These are phyloP conservation scores for Mrakia frigida DNA, from an alignment of 768 basidiomycete species.

Conservation along the genomic window DNA sequence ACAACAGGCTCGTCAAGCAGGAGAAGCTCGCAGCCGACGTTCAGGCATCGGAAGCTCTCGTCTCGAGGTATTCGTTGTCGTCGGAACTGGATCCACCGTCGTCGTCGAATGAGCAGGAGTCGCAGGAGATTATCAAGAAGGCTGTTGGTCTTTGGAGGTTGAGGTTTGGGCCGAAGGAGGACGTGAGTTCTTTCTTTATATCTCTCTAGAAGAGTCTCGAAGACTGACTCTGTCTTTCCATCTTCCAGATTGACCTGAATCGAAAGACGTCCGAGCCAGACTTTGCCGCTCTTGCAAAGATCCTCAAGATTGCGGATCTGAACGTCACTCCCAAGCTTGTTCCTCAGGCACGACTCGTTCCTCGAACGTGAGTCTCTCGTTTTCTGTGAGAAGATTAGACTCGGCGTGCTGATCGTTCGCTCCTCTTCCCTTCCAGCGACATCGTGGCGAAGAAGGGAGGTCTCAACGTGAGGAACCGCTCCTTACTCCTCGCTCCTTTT, in stretches of 20 bases:
- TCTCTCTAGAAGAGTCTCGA: background rate
- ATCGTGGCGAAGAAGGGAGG: constrained; percentile 77
- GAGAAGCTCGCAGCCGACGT: constrained; percentile 80
- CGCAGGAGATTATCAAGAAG: constrained; percentile 55
- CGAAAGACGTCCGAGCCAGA: constrained; percentile 64
- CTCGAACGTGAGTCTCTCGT: constrained; percentile 56
- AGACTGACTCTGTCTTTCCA: background rate
- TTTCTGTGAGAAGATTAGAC: background rate
- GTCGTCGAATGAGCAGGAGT: constrained; percentile 37
- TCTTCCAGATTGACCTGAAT: constrained; percentile 66
- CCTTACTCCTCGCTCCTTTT: background rate
- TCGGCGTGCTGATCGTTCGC: constrained; percentile 14
- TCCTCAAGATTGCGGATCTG: constrained; percentile 34
- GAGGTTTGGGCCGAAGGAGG: constrained; percentile 66
- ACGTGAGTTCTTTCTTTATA: constrained; percentile 52
- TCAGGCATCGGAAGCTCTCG: constrained; percentile 74
- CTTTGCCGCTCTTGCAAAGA: constrained; percentile 41
- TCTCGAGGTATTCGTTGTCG: constrained; percentile 46
- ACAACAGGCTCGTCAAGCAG: constrained; percentile 62
- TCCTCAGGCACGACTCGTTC: constrained; percentile 53
- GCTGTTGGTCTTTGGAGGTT: constrained; percentile 77
- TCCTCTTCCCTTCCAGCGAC: constrained; percentile 42
- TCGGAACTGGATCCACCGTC: constrained; percentile 44
- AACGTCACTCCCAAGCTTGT: constrained; percentile 37
- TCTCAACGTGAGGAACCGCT: constrained; percentile 45